Conservation (phyloP, 345 rosid genomes). For the Cardiospermum halicacabum region DNA sequence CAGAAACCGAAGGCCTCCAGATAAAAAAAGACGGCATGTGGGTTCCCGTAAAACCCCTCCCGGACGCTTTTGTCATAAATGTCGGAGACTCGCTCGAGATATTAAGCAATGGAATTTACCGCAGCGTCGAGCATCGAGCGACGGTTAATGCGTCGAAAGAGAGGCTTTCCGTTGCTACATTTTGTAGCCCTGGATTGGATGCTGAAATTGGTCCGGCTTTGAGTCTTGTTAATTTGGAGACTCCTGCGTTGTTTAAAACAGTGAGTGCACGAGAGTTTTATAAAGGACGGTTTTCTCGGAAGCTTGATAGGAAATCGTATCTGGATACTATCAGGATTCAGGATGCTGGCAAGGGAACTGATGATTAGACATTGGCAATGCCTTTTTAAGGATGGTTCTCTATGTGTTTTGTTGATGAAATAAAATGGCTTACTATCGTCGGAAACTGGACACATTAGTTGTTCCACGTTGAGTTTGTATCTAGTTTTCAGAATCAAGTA, state of each 20-base stretch:
- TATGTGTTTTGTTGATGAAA: neutral
- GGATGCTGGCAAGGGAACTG: neutral
- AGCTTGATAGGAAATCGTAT: conserved; percentile 19
- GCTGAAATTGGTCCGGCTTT: conserved; percentile 13
- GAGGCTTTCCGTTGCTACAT: conserved; percentile 29
- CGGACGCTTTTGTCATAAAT: conserved; percentile 19
- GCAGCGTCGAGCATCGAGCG: conserved; percentile 22
- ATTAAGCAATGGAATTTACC: conserved; percentile 18
- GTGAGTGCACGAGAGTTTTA: conserved; percentile 4
- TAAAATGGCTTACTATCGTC: too few species aligned
- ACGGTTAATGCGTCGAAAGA: conserved; percentile 11
- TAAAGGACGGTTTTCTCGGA: conserved; percentile 12
- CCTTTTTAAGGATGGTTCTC: neutral
- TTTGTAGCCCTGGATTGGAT: conserved; percentile 8
- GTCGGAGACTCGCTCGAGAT: conserved; percentile 8
- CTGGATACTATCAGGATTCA: conserved; percentile 13
- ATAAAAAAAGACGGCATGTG: conserved; percentile 35
- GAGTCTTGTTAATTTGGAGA: conserved; percentile 7
- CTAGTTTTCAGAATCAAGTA: too few species aligned
- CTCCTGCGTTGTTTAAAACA: conserved; percentile 22
- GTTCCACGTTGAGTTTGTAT: too few species aligned
- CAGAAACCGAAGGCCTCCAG: conserved; percentile 28
- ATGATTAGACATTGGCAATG: neutral
- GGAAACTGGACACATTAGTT: too few species aligned
- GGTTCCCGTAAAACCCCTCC: conserved; percentile 47